A percentile compares a stretch with the other conserved stretches of the same genome.
Evolutionary conservation across 805 yeast species (phyloP).

Genomic region (Zygoascus flipseniorum): DNA sequence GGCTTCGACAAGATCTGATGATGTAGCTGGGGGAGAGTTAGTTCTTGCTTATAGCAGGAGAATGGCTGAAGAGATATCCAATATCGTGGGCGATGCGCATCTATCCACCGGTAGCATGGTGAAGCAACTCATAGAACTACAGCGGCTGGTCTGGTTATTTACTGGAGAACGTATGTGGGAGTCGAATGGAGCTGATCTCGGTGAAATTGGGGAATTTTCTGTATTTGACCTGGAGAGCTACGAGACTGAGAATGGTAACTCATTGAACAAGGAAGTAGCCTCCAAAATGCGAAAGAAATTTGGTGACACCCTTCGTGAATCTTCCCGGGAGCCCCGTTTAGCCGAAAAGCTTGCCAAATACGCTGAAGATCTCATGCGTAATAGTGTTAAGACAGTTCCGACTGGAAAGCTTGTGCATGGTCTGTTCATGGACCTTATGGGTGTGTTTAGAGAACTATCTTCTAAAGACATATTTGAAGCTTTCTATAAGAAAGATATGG

Average conservation of each 20-base stretch:
- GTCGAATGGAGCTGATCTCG: not conserved
- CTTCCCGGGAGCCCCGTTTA: not conserved
- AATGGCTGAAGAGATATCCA: not conserved
- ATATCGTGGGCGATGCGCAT: not conserved
- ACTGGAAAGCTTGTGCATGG: constrained; percentile 1
- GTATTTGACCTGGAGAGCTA: not conserved
- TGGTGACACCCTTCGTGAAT: not conserved
- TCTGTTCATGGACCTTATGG: constrained; percentile 39
- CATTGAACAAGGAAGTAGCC: not conserved
- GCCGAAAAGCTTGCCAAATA: constrained; percentile 26
- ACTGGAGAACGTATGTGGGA: not conserved
- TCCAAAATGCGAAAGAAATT: not conserved
- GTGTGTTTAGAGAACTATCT: constrained; percentile 71
- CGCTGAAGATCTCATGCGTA: constrained; percentile 22
- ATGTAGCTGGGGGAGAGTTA: not conserved
- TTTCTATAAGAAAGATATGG: constrained; percentile 78
- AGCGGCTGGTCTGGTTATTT: not conserved
- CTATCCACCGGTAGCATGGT: not conserved
- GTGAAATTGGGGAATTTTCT: not conserved
- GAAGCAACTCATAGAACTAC: not conserved
- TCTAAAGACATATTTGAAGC: constrained; percentile 93
- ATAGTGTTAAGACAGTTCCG: constrained; percentile 16
- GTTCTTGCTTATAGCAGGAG: not conserved
- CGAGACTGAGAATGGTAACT: not conserved
- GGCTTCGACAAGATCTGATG: not conserved